phyloP scores from a whole-genome alignment of 179 eudicot genomes.

The Spergularia azorica region DNA sequence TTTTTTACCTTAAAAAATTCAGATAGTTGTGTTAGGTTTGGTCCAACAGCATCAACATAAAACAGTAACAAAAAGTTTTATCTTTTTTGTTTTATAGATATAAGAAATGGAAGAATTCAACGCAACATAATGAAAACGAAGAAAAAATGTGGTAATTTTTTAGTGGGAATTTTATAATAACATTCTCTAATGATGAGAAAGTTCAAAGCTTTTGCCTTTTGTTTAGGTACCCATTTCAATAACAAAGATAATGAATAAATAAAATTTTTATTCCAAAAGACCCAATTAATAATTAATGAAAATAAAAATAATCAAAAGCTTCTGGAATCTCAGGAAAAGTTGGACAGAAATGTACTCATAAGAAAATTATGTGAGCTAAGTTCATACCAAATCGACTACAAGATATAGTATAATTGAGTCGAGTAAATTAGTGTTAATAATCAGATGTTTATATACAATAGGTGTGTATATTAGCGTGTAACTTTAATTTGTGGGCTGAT shows the following conservation, averaged over 20 bases:
- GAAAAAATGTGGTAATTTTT: slow-evolving; percentile 13
- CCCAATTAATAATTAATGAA: not conserved
- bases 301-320: slow-evolving; percentile 21
- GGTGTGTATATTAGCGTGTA: not conserved
- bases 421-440: no score
- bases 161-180: slow-evolving; percentile 3
- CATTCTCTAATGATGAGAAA: slow-evolving; percentile 12
- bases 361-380: not conserved
- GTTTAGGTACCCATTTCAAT: not conserved
- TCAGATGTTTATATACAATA: not conserved
- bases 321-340: slow-evolving; percentile 28
- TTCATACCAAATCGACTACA: slow-evolving; percentile 2
- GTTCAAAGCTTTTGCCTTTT: slow-evolving; percentile 16
- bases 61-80: not conserved
- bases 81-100: not conserved
- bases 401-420: no score
- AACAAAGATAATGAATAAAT: not conserved
- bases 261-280: not conserved
- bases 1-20: slow-evolving; percentile 23
- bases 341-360: not conserved
- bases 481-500: slow-evolving; percentile 6
- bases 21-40: slow-evolving; percentile 33
- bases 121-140: not conserved
- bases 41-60: slow-evolving; percentile 6
- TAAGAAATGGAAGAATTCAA: not conserved